phyloP scores from a whole-genome alignment of 1,139 yeast genomes.

The Pichia sp. region DNA sequence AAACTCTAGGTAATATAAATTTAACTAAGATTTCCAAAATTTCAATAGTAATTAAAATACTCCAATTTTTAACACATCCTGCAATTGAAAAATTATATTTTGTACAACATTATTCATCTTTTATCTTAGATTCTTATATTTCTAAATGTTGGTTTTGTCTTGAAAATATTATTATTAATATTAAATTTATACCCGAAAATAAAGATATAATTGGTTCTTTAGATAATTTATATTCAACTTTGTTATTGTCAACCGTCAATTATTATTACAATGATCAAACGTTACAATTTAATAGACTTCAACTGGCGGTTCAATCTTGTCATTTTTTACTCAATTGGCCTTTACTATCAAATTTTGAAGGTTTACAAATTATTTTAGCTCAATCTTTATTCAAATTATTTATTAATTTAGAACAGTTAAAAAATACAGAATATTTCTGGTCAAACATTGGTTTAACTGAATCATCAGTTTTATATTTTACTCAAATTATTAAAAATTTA shows the following conservation, averaged over 20 bases:
- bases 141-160: conserved; percentile 29
- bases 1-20: conserved; percentile 11
- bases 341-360: conserved; percentile 20
- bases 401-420: conserved; percentile 12
- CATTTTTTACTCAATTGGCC: conserved; percentile 27
- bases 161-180: conserved; percentile 25
- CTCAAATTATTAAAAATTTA: too few species aligned
- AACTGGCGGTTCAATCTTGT: conserved; percentile 17
- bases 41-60: conserved; percentile 23
- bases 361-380: conserved; percentile 23
- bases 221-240: conserved; percentile 25
- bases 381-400: conserved; percentile 23
- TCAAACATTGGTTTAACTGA: conserved; percentile 18
- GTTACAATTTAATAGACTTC: conserved; percentile 16
- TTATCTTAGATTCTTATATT: conserved; percentile 22
- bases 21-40: conserved; percentile 21
- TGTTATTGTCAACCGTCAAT: conserved; percentile 20
- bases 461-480: too few species aligned
- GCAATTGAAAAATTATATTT: conserved; percentile 17
- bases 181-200: conserved; percentile 18
- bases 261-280: conserved; percentile 18
- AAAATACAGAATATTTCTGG: conserved; percentile 19
- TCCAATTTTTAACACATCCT: conserved; percentile 24
- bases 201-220: conserved; percentile 8
- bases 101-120: conserved; percentile 18